A percentile compares a stretch with the other conserved stretches of the same genome.
Evolutionary conservation across 306 rosid genomes (phyloP).

Genomic region (Benincasa hispida): DNA sequence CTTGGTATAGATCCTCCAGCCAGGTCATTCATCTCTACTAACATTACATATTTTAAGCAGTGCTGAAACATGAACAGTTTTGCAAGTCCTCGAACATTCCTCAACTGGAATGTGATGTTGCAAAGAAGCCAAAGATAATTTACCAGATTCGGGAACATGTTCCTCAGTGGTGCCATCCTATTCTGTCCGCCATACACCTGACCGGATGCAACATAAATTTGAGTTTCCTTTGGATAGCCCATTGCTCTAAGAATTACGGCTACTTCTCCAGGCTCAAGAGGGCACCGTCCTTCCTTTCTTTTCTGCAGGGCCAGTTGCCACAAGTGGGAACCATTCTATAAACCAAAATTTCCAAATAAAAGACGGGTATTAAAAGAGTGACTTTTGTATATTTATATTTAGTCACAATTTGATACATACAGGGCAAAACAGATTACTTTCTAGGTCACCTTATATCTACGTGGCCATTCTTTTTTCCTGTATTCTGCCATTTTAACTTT

Average conservation of each 20-base stretch:
- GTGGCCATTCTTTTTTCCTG: conserved; percentile 94
- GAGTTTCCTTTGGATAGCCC: conserved; percentile 98
- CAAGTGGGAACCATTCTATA: conserved; percentile 98
- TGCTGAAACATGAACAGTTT: neutral
- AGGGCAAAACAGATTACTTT: conserved; percentile 6
- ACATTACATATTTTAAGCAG: neutral
- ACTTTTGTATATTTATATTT: neutral
- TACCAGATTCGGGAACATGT: conserved; percentile 95
- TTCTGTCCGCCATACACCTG: conserved; percentile 99
- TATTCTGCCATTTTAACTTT: conserved; percentile 89
- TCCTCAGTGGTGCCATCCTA: conserved; percentile 92
- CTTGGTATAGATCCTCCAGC: neutral
- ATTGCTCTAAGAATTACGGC: conserved; percentile 96
- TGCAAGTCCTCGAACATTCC: neutral
- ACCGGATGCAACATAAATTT: conserved; percentile 97
- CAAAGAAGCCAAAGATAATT: neutral
- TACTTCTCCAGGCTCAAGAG: conserved; percentile 98
- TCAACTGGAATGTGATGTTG: neutral
- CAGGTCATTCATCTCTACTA: neutral
- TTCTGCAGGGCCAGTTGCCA: conserved; percentile 98
- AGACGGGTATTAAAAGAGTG: neutral
- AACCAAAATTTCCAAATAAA: conserved; percentile 7
- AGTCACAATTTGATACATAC: neutral
- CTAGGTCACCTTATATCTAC: conserved; percentile 78
- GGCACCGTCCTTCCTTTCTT: conserved; percentile 98